These are phyloP conservation scores for Phytophthora chlamydospora DNA, from an alignment of 352 stramenopile genomes.

Conservation along the genomic window DNA sequence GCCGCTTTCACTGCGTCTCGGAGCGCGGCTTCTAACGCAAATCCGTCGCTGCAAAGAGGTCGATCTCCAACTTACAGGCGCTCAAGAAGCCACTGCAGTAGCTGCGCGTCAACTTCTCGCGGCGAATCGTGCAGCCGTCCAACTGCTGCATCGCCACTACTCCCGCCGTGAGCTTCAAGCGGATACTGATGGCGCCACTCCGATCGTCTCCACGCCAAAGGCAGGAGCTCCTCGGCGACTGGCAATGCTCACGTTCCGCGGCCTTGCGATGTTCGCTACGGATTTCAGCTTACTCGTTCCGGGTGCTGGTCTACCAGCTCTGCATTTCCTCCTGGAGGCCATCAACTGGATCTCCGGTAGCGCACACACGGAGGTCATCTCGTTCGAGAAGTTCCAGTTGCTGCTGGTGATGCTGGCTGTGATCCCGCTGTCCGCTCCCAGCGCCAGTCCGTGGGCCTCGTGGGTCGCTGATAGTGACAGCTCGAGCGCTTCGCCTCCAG, in stretches of 20 bases:
- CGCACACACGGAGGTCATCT: conserved; percentile 67
- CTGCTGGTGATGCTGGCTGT: conserved; percentile 45
- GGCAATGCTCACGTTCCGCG: conserved; percentile 65
- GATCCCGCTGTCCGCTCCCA: conserved; percentile 26
- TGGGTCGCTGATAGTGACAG: conserved; percentile 15
- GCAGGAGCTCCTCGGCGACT: conserved; percentile 34
- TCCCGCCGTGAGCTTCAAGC: conserved; percentile 33
- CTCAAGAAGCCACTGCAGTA: conserved; percentile 23
- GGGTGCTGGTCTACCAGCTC: conserved; percentile 30
- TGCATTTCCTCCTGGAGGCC: conserved; percentile 64
- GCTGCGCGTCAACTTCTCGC: conserved; percentile 35
- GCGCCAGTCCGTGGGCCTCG: conserved; percentile 15
- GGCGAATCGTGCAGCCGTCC: conserved; percentile 44
- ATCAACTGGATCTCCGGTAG: conserved; percentile 74
- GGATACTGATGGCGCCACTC: conserved; percentile 9
- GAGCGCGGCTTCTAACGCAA: conserved; percentile 47
- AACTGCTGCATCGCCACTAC: conserved; percentile 66
- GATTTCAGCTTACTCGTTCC: conserved; percentile 56
- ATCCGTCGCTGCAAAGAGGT: conserved; percentile 66
- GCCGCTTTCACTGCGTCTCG: conserved; percentile 53
- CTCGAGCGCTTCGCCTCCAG: conserved; percentile 1
- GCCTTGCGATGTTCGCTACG: conserved; percentile 46
- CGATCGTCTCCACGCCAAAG: conserved; percentile 35
- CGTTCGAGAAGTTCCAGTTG: conserved; percentile 73
- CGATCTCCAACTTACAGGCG: conserved; percentile 37